phyloP scores from a whole-genome alignment of 2,329 filamentous ascomycete species.

The Fusarium armeniacum region DNA sequence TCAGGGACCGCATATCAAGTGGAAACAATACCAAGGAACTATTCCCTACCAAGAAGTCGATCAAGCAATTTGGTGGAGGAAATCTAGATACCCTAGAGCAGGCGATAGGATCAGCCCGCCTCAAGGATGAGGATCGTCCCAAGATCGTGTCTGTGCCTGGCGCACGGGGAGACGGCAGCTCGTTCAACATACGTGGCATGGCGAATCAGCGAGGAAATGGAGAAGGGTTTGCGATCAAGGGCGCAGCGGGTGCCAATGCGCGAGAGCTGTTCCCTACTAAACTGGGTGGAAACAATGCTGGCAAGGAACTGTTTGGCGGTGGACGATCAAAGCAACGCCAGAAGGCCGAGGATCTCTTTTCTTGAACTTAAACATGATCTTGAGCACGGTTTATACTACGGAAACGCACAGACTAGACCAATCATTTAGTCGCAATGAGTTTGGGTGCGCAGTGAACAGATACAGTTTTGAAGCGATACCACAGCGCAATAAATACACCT shows the following conservation, averaged over 20 bases:
- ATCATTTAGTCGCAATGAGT: slow-evolving; percentile 20
- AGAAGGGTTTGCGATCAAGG: slow-evolving; percentile 76
- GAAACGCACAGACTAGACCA: slow-evolving; percentile 9
- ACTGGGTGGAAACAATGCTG: slow-evolving; percentile 68
- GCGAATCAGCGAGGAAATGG: slow-evolving; percentile 62
- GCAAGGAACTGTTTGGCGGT: slow-evolving; percentile 77
- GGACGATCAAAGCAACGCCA: slow-evolving; percentile 68
- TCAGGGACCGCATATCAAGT: slow-evolving; percentile 53
- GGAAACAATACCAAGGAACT: slow-evolving; percentile 56
- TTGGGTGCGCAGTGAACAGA: slow-evolving; percentile 38
- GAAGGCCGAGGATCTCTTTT: slow-evolving; percentile 80
- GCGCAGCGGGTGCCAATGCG: slow-evolving; percentile 60
- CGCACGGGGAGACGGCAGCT: slow-evolving; percentile 57
- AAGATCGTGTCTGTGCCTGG: slow-evolving; percentile 70
- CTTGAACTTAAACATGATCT: slow-evolving; percentile 58
- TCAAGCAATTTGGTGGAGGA: slow-evolving; percentile 45
- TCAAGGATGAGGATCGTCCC: slow-evolving; percentile 60
- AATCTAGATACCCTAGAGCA: slow-evolving; percentile 58
- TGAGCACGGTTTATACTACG: slow-evolving; percentile 3
- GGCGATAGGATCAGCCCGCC: slow-evolving; percentile 56
- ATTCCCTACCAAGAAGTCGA: slow-evolving; percentile 55
- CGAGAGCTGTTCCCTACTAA: slow-evolving; percentile 79
- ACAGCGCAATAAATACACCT: slow-evolving; percentile 43
- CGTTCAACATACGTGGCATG: slow-evolving; percentile 72
- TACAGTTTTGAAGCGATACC: slow-evolving; percentile 49